These are phyloP conservation scores for Gorgonomyces haynaldii DNA, from an alignment of 192 early-diverging fungal genomes.

Conservation along the genomic window DNA sequence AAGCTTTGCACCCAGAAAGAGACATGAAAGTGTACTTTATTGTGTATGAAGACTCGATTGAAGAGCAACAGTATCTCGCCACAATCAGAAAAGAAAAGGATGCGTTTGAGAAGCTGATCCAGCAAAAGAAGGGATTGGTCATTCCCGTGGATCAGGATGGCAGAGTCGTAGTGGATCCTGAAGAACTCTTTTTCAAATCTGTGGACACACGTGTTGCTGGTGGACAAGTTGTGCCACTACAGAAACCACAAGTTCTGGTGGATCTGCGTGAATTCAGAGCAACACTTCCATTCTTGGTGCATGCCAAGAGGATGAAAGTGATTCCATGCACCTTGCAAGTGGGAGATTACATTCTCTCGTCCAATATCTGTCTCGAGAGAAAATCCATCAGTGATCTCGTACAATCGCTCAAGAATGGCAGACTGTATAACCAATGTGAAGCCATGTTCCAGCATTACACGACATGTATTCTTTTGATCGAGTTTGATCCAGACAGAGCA, in stretches of 20 bases:
- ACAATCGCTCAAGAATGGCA: constrained; percentile 65
- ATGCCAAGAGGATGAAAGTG: constrained; percentile 62
- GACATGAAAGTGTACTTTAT: constrained; percentile 78
- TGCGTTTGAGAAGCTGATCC: constrained; percentile 84
- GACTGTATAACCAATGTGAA: constrained; percentile 83
- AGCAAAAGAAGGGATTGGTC: constrained; percentile 79
- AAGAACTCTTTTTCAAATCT: constrained; percentile 39
- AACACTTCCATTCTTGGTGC: constrained; percentile 75
- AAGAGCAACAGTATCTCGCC: constrained; percentile 86
- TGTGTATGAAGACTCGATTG: constrained; percentile 86
- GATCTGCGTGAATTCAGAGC: constrained; percentile 90
- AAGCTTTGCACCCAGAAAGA: constrained; percentile 37
- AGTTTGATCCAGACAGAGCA: constrained; percentile 78
- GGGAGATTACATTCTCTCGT: constrained; percentile 86
- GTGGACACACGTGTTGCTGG: constrained; percentile 54
- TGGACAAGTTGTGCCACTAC: constrained; percentile 25
- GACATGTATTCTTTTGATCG: constrained; percentile 72
- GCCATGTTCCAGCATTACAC: constrained; percentile 77
- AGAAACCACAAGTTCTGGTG: constrained; percentile 50
- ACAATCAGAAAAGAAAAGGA: constrained; percentile 79
- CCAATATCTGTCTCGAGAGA: constrained; percentile 79
- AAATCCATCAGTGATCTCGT: constrained; percentile 86
- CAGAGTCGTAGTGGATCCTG: constrained; percentile 24
- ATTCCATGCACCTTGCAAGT: constrained; percentile 77
- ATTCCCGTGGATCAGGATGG: constrained; percentile 61